Conservation (phyloP, 1,284 basidiomycete species). For the Mycena sp. region DNA sequence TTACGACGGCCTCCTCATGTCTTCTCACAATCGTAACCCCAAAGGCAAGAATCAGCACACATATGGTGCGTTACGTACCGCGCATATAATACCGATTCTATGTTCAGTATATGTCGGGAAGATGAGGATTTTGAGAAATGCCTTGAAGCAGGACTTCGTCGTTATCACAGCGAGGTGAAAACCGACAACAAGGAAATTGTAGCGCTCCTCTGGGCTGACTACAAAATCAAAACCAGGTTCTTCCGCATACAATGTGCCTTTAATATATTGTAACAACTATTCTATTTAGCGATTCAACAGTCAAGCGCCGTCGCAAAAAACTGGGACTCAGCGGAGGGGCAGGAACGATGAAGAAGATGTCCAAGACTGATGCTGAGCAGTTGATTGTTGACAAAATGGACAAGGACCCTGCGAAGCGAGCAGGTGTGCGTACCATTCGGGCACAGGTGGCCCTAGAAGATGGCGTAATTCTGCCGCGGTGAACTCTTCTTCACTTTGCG, state of each 20-base stretch:
- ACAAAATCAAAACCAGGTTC: neutral
- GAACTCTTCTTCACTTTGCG: neutral
- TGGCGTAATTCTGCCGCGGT: neutral
- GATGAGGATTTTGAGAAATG: neutral
- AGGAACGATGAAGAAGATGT: slow-evolving; percentile 6
- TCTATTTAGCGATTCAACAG: slow-evolving; percentile 11
- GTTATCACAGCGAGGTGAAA: neutral
- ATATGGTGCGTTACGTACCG: neutral
- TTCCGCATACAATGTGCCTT: neutral
- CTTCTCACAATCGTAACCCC: slow-evolving; percentile 2
- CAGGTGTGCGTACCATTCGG: neutral
- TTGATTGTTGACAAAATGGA: slow-evolving; percentile 30
- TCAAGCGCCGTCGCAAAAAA: slow-evolving; percentile 21
- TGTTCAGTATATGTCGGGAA: no score
- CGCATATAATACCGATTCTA: no score
- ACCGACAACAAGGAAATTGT: neutral
- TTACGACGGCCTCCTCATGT: neutral
- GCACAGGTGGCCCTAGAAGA: neutral
- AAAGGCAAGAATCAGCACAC: neutral
- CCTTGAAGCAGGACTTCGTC: neutral
- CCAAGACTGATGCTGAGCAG: slow-evolving; percentile 24
- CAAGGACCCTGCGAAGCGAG: slow-evolving; percentile 22
- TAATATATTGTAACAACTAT: neutral
- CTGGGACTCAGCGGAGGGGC: slow-evolving; percentile 22
- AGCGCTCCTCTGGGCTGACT: neutral